Evolutionary conservation across 768 basidiomycete genomes (phyloP).

Genomic region (Termitomyces sp.): DNA sequence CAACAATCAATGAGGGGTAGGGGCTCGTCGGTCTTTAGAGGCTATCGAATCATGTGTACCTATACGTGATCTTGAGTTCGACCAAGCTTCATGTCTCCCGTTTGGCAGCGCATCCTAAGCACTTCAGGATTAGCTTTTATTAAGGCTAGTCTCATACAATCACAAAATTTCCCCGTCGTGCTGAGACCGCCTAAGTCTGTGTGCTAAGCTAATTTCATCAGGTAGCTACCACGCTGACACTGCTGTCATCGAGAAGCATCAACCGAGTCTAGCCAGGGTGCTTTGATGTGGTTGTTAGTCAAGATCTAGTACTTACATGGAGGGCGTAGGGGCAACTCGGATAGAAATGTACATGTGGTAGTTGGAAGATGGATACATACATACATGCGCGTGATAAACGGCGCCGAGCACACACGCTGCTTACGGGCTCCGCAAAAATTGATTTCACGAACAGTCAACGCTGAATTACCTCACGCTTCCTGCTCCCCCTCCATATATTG

Average conservation of each 20-base stretch:
- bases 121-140: background rate
- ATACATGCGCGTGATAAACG: background rate
- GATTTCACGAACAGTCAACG: background rate
- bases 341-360: background rate
- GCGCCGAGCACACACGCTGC: background rate
- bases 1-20: background rate
- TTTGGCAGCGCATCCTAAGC: background rate
- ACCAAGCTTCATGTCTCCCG: background rate
- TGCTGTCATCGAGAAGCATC: background rate
- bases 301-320: background rate
- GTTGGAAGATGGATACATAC: background rate
- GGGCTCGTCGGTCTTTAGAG: background rate
- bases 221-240: background rate
- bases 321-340: background rate
- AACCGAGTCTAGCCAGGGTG: background rate
- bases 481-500: conserved; percentile 13
- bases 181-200: background rate
- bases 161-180: background rate
- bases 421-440: background rate
- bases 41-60: background rate
- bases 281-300: background rate
- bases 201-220: background rate
- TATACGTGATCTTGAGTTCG: background rate
- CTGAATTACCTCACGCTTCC: conserved; percentile 2
- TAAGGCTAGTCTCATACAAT: background rate